These are phyloP conservation scores for Fusarium globosum DNA, from an alignment of 2,329 filamentous ascomycete genomes.

Conservation along the genomic window DNA sequence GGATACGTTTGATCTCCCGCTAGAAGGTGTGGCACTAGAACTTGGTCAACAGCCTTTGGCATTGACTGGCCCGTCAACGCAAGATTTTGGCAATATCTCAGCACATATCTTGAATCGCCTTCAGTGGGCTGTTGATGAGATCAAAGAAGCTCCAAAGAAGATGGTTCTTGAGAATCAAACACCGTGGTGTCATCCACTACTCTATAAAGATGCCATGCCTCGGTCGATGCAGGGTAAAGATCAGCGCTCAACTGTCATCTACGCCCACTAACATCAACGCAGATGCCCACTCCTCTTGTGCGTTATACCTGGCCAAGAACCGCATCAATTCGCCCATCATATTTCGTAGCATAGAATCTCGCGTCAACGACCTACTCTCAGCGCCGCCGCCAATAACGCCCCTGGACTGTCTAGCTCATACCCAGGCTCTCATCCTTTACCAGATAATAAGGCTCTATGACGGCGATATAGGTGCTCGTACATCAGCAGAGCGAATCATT, in stretches of 20 bases:
- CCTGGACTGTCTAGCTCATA: conserved; percentile 52
- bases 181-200: conserved; percentile 63
- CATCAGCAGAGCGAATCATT: conserved; percentile 52
- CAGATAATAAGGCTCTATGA: conserved; percentile 63
- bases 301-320: conserved; percentile 63
- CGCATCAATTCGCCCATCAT: conserved; percentile 59
- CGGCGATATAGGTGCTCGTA: conserved; percentile 57
- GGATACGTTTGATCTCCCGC: conserved; percentile 17
- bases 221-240: conserved; percentile 59
- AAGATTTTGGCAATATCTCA: conserved; percentile 37
- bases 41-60: conserved; percentile 39
- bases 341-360: conserved; percentile 59
- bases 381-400: conserved; percentile 47
- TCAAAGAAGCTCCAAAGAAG: conserved; percentile 59
- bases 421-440: conserved; percentile 62
- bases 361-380: conserved; percentile 56
- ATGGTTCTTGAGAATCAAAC: conserved; percentile 63
- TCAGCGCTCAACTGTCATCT: background rate
- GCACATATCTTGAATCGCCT: conserved; percentile 49
- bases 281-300: conserved; percentile 66
- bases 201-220: conserved; percentile 65
- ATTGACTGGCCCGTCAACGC: conserved; percentile 39
- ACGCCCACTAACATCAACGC: background rate
- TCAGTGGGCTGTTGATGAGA: conserved; percentile 60
- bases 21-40: conserved; percentile 33